These are phyloP conservation scores for Setaria viridis DNA, from an alignment of 202 grass and related monocot genomes.

Conservation along the genomic window DNA sequence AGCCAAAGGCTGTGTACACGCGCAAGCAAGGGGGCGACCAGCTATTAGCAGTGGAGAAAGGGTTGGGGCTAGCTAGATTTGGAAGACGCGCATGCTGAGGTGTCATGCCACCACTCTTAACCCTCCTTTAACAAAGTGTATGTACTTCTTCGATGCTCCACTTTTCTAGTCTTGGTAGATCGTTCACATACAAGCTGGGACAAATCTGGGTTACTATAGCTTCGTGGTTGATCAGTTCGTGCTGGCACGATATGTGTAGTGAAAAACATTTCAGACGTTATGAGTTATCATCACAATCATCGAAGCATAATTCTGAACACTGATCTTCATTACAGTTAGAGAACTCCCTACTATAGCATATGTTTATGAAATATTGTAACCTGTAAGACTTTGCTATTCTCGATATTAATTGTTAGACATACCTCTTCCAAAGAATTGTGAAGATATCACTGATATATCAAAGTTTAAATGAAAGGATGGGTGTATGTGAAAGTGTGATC, in stretches of 20 bases:
- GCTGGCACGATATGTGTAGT: background rate
- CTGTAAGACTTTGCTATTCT: background rate
- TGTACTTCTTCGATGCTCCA: conserved; percentile 4
- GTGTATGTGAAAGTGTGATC: background rate
- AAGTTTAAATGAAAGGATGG: no score
- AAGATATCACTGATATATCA: no score
- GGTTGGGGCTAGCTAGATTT: conserved; percentile 47
- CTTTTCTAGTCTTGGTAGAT: conserved; percentile 20
- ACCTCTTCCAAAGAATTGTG: no score
- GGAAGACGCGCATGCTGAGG: conserved; percentile 39
- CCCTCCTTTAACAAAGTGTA: conserved; percentile 24
- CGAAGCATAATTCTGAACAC: background rate
- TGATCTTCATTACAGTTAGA: background rate
- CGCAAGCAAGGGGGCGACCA: conserved; percentile 29
- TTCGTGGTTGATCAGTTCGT: background rate
- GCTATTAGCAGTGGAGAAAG: conserved; percentile 41
- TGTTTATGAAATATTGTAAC: background rate
- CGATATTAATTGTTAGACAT: no score
- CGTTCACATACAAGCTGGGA: conserved; percentile 37
- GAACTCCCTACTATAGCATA: background rate
- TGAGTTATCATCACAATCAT: background rate
- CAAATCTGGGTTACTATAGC: background rate
- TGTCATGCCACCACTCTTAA: conserved; percentile 32
- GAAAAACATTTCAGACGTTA: background rate
- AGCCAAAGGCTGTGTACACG: background rate